Base-by-base conservation (phyloP, 352 stramenopile species). In the Elongisporangium senticosum region DNA sequence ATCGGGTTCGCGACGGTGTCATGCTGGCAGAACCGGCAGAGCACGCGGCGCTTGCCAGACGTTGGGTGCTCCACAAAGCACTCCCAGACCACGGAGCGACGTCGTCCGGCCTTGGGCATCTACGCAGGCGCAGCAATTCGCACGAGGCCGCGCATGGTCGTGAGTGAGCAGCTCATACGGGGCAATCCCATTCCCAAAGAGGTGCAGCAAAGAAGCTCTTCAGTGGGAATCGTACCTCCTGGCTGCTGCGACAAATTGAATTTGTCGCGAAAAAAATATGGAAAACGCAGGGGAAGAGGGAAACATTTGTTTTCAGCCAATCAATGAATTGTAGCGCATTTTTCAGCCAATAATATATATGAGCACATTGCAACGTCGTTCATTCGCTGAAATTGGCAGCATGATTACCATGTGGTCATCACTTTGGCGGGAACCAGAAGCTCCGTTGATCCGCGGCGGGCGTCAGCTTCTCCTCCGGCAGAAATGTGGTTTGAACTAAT, bases 21-120 rank as follows among this genome's bases (percentile, higher is more conserved):
- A 53, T 75, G 72, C 15, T 68, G 59, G 48, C 72, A 81, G 58
- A 81, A 75, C 51, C 69, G 72, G 53, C 72, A 81, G n/a, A 81
- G 56, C 66, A 77, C 72, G 55, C 72, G 72, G 24, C 72, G 69
- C 59, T 71, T 73, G 55, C 62, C 61, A 0, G 68, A 70, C 58
- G 51, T 48, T 20, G 63, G 53, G 28, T 77, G 67, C 37, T 80
- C 67, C 48, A 66, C 56, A 49, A 80, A 80, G 56, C 72, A 80
- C 62, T 64, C 58, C 72, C 72, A 80, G 3, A 80, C 72, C 23
- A 71, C 72, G 24, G 69, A 80, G 56, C 72, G 72, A 1, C 69
- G 68, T 17, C 72, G 69, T 19, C 72, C 72, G 4, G 65, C 71
- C 33, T 64, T 64, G 3, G 68, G 23, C 72, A 80, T 80, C 7